Evolutionary conservation across 768 basidiomycete genomes (phyloP).

Genomic region (Phaeolepiota aurea): DNA sequence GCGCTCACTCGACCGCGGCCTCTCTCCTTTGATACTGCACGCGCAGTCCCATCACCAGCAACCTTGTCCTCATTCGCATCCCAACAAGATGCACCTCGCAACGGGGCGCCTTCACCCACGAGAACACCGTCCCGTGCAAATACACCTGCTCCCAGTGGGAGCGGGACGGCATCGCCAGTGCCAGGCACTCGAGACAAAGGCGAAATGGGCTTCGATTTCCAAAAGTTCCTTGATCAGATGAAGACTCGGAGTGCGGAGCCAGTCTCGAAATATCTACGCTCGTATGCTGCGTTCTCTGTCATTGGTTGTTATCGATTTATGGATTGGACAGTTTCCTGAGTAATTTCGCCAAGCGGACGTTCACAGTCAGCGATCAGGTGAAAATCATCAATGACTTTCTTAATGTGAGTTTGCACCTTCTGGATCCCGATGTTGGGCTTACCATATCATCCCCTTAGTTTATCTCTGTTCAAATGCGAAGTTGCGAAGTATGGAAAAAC

Average conservation of each 20-base stretch:
- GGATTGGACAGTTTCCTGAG: constrained; percentile 64
- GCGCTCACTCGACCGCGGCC: constrained; percentile 43
- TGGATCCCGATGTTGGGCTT: not conserved
- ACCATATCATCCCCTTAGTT: constrained; percentile 51
- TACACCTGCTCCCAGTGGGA: not conserved
- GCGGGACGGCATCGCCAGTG: not conserved
- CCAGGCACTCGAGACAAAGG: constrained; percentile 1
- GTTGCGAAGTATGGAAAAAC: constrained; percentile 75
- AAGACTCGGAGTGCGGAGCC: constrained; percentile 82
- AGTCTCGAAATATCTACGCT: constrained; percentile 90
- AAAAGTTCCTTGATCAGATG: constrained; percentile 93
- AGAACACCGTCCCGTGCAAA: not conserved
- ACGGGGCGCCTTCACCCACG: not conserved
- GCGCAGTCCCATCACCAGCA: constrained; percentile 46
- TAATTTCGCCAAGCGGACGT: constrained; percentile 88
- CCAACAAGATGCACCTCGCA: constrained; percentile 28
- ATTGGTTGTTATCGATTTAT: not conserved
- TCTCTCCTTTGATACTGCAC: constrained; percentile 52
- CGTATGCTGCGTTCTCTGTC: constrained; percentile 45
- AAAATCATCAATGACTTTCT: constrained; percentile 95
- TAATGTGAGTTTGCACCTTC: constrained; percentile 38
- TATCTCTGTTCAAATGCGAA: constrained; percentile 82
- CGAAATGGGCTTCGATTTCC: constrained; percentile 78
- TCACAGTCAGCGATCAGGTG: constrained; percentile 88
- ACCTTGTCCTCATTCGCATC: constrained; percentile 46